These are phyloP conservation scores for Acanthamoeba lenticulata DNA, from an alignment of 208 protist species.

Conservation along the genomic window DNA sequence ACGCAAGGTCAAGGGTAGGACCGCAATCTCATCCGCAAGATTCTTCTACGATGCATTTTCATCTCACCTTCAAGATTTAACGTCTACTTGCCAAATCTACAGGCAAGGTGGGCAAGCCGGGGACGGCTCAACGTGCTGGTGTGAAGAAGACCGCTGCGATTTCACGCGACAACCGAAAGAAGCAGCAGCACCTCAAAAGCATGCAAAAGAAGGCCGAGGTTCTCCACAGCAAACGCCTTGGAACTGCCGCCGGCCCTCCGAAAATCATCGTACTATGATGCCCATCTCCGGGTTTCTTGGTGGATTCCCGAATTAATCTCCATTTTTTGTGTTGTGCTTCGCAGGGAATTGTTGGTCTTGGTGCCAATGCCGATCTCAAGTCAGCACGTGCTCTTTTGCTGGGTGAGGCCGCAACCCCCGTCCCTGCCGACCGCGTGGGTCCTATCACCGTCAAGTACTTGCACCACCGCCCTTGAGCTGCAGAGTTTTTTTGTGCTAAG, in stretches of 20 bases:
- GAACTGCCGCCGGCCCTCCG: slow-evolving; percentile 48
- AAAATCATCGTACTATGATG: slow-evolving; percentile 57
- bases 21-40: neutral
- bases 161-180: slow-evolving; percentile 64
- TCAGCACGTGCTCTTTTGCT: neutral
- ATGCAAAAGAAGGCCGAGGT: slow-evolving; percentile 69
- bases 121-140: neutral
- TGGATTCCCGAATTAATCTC: neutral
- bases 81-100: neutral
- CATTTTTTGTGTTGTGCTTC: neutral
- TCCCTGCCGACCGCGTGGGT: slow-evolving; percentile 2
- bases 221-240: slow-evolving; percentile 66
- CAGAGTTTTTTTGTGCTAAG: neutral
- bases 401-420: neutral
- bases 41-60: neutral
- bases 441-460: slow-evolving; percentile 59
- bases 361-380: neutral
- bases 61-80: neutral
- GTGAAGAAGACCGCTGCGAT: neutral
- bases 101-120: slow-evolving; percentile 64
- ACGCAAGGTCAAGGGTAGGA: slow-evolving; percentile 55
- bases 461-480: neutral
- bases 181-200: slow-evolving; percentile 33
- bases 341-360: slow-evolving; percentile 8
- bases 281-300: neutral